Evolutionary conservation across 495 filamentous ascomycete genomes (phyloP).

Genomic region (Xylaria curta): DNA sequence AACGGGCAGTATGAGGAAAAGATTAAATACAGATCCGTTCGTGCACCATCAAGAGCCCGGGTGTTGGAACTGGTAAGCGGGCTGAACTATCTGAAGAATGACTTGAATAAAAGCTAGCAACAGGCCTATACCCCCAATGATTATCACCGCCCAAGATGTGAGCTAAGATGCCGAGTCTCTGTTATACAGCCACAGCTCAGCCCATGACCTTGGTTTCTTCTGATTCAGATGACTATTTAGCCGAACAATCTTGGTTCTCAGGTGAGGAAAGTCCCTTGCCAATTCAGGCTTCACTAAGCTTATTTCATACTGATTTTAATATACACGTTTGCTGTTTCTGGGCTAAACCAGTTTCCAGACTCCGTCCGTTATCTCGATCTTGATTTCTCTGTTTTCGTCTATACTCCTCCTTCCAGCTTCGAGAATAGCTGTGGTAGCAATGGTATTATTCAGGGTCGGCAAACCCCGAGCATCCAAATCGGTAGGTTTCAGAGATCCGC

Average conservation of each 20-base stretch:
- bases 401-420: conserved; percentile 83
- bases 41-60: background rate
- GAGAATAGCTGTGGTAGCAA: conserved; percentile 89
- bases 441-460: conserved; percentile 85
- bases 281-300: background rate
- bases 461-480: conserved; percentile 80
- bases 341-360: conserved; percentile 73
- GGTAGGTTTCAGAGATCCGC: conserved; percentile 70
- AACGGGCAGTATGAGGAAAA: background rate
- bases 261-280: conserved; percentile 30
- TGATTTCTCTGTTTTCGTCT: conserved; percentile 78
- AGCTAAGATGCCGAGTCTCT: conserved; percentile 22
- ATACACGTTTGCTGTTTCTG: background rate
- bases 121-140: conserved; percentile 21
- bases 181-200: conserved; percentile 24
- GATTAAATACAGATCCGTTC: background rate
- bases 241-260: conserved; percentile 26
- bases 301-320: background rate
- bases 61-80: background rate
- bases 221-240: conserved; percentile 18
- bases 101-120: conserved; percentile 15
- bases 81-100: background rate
- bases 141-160: conserved; percentile 24
- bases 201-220: conserved; percentile 20
- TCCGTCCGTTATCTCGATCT: conserved; percentile 68